Evolutionary conservation across 106 monocot species (phyloP).

Genomic region (Acorus gramineus): DNA sequence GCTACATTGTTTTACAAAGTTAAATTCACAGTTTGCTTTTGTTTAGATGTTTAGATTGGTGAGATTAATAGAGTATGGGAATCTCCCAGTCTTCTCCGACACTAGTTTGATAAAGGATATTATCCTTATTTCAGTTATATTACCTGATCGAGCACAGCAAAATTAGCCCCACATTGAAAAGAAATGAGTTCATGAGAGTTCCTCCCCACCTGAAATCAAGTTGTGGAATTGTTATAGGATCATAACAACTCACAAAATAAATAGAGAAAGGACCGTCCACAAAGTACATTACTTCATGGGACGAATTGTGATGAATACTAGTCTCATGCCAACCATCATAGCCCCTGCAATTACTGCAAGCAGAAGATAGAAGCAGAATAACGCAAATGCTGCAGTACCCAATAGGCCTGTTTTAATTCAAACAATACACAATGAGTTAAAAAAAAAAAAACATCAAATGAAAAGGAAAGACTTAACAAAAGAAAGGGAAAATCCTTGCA

Average conservation of each 20-base stretch:
- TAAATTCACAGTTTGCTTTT: too few species aligned
- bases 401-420: conserved; percentile 54
- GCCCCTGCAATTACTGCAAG: conserved; percentile 92
- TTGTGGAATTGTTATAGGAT: too few species aligned
- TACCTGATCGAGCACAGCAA: conserved; percentile 96
- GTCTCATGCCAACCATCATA: conserved; percentile 91
- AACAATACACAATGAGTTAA: not conserved
- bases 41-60: too few species aligned
- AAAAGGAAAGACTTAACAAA: not conserved
- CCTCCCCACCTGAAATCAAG: conserved; percentile 71
- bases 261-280: not conserved
- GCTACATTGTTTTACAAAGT: too few species aligned
- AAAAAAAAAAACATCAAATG: not conserved
- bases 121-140: too few species aligned
- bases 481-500: not conserved
- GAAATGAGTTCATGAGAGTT: conserved; percentile 98
- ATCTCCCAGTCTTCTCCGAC: too few species aligned
- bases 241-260: not conserved
- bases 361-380: conserved; percentile 97
- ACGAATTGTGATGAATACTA: conserved; percentile 93
- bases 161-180: conserved; percentile 94
- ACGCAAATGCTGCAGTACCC: conserved; percentile 92
- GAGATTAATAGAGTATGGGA: too few species aligned
- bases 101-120: too few species aligned
- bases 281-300: conserved; percentile 81